Percentiles rank a stretch among this genome's conserved stretches.
phyloP scores from a whole-genome alignment of 805 yeast genomes.

The Candida xiaguanensis region DNA sequence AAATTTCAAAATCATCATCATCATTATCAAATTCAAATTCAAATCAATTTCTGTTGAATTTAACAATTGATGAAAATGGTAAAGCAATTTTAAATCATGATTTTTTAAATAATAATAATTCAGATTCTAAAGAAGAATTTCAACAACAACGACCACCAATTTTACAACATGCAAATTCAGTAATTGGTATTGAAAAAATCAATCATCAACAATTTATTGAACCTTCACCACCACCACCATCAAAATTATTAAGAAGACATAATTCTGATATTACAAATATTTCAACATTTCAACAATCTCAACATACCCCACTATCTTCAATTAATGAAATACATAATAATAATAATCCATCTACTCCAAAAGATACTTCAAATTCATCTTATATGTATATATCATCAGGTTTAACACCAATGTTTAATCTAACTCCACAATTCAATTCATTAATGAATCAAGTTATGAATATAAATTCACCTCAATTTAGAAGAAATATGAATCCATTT shows the following conservation, averaged over 20 bases:
- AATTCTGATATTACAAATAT: slow-evolving; percentile 21
- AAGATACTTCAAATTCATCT: slow-evolving; percentile 17
- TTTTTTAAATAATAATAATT: slow-evolving; percentile 11
- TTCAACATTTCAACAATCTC: slow-evolving; percentile 4
- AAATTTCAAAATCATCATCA: neutral
- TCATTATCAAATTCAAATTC: neutral
- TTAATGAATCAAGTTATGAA: slow-evolving; percentile 37
- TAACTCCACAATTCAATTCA: slow-evolving; percentile 39
- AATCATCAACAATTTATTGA: neutral
- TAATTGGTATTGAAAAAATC: slow-evolving; percentile 23
- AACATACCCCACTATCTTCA: slow-evolving; percentile 10
- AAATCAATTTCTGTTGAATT: slow-evolving; percentile 24
- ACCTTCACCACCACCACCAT: neutral
- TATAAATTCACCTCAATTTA: slow-evolving; percentile 27
- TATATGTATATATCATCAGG: slow-evolving; percentile 23
- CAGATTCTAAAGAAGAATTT: neutral
- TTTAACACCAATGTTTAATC: slow-evolving; percentile 30
- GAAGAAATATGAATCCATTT: slow-evolving; percentile 10
- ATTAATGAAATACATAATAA: neutral
- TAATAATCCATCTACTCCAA: slow-evolving; percentile 33
- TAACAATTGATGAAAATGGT: slow-evolving; percentile 40
- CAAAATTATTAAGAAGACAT: slow-evolving; percentile 17
- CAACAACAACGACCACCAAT: slow-evolving; percentile 13
- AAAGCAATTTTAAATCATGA: slow-evolving; percentile 34
- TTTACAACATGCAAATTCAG: slow-evolving; percentile 23